Base-by-base conservation (phyloP, 495 filamentous ascomycete genomes). In the Acidomyces sp. region DNA sequence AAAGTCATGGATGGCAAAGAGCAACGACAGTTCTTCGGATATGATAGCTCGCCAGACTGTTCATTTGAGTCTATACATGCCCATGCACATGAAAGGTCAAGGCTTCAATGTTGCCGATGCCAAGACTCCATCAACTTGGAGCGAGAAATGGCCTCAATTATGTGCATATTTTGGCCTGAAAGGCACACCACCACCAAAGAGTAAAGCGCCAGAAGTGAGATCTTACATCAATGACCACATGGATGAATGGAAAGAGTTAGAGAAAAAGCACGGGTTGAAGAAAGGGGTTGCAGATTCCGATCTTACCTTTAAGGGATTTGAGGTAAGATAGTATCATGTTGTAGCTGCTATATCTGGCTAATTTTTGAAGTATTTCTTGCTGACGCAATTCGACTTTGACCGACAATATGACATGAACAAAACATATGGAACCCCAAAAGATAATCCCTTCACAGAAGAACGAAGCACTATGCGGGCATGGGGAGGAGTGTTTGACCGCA, bases 401-500 rank as follows among this genome's bases (percentile, higher is more conserved):
- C 46, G 56, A 20, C 54, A 59, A 38, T 59, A 55, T 39, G 56
- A 59, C 39, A 57, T 59, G 56, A 55, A 34, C 1, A 55, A 51
- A 35, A 53, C 39, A 34, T 53, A 57, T 41, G 43, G 23, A 6
- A 53, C 54, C 16, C 39, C 39, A 7, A 37, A 32, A 22, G 23
- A 22, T 17, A 32, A 29, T 11, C 54, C 54, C 20, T 59, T 59
- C 41, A 36, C 31, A 20, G 56, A 59, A 39, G 54, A 57, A 41
- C 43, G 51, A 17, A 39, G 16, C n/a, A 46, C 43, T 18, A 31
- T 32, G 46, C 13, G 47, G 21, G 55, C 54, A 19, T 59, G 54
- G 52, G 49, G 51, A 11, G 16, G 9, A 11, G 53, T 52, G 27
- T 59, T 59, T 41, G 56, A 59, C 33, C 20, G 52, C 22, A 55